These are phyloP conservation scores for Smallanthus sonchifolius DNA, from an alignment of 129 eudicot species.

Conservation along the genomic window DNA sequence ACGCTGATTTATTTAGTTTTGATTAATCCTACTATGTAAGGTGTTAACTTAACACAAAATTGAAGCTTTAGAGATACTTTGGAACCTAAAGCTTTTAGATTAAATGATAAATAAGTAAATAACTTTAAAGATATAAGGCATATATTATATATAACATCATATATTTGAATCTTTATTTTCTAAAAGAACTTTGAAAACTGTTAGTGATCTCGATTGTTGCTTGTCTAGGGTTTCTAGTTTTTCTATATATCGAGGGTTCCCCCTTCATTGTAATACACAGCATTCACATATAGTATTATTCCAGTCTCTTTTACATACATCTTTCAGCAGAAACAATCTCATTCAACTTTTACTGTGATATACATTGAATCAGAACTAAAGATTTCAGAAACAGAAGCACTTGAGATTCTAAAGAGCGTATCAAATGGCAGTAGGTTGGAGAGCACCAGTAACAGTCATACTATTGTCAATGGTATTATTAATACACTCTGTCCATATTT, in stretches of 20 bases:
- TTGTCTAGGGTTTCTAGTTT: background rate
- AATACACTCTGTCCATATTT: background rate
- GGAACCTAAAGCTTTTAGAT: too few relatives aligned
- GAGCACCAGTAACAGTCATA: conserved; percentile 34
- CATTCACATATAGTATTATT: too few relatives aligned
- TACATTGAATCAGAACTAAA: conserved; percentile 43
- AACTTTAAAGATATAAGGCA: too few relatives aligned
- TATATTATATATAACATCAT: background rate
- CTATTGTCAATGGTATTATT: conserved; percentile 50
- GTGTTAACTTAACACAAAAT: background rate
- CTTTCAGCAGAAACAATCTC: background rate
- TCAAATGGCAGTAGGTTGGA: conserved; percentile 42
- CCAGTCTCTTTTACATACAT: background rate
- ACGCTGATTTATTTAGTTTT: background rate
- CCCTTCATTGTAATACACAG: too few relatives aligned
- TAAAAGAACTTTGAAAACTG: background rate
- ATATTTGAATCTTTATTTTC: background rate
- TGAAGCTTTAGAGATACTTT: background rate
- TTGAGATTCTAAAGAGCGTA: conserved; percentile 53
- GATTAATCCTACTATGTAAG: background rate
- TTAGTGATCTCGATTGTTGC: background rate
- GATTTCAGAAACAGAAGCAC: conserved; percentile 66
- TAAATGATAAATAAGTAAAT: too few relatives aligned
- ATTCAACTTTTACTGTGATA: background rate
- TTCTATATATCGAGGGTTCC: too few relatives aligned